Base-by-base conservation (phyloP, 768 basidiomycete genomes). In the Gloeophyllum trabeum region DNA sequence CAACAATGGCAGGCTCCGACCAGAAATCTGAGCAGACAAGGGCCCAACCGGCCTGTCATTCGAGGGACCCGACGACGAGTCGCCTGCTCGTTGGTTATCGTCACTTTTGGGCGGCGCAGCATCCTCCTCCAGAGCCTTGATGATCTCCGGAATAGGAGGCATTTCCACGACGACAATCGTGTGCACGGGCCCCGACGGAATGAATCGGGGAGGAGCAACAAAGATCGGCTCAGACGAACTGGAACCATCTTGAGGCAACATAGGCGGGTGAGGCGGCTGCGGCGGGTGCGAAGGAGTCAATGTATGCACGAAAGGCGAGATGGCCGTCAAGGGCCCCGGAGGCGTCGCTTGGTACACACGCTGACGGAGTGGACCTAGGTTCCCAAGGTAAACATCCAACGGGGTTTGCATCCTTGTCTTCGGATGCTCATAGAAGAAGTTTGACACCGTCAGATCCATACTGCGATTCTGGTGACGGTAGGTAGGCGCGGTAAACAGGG, bases 361-460 rank as follows among this genome's bases (percentile, higher is more conserved):
- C 41, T 79, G 67, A n/a, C 67, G 71, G 34, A 96, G 71, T 12
- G 92, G 92, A 5, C 92, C 92, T 16, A 94, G 69, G 48, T 83
- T 86, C 22, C 92, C 91, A 5, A 96, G 73, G 62, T 91, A 94
- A 16, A 94, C 79, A 50, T 90, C 82, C 34, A 94, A 70, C 1
- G 91, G 77, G n/a, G 70, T 71, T 43, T 79, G 79, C 23, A 65
- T 60, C 40, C 67, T 65, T 6, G 76, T 75, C 53, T 75, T 75
- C 20, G 77, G 77, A 50, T 90, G 73, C 41, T 81, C 72, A 52
- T 83, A 88, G 58, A 86, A 90, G 64, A 91, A 92, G 58, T 91
- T 85, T 41, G 88, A 85, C 10, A 92, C 81, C 0, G 83, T 83
- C 46, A 96, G 60, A 53, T 92, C 86, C 45, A 96, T 67, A 0